Evolutionary conservation across 164 flowering plant genomes (phyloP).

Genomic region (Aristolochia californica): DNA sequence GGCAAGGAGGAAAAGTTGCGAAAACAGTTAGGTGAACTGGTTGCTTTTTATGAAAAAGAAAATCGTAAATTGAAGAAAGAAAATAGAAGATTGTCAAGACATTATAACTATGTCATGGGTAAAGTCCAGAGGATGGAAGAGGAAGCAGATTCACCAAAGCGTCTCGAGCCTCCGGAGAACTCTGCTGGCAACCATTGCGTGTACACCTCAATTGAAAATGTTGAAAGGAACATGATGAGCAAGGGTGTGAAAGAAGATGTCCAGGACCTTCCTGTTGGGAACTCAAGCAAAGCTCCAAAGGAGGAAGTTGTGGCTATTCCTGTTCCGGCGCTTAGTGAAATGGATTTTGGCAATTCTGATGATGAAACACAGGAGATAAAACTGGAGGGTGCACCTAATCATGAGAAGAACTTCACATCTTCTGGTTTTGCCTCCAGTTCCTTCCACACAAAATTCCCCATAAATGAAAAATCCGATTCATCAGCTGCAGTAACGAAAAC

Average conservation of each 20-base stretch:
- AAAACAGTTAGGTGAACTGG: neutral
- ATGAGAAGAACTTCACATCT: no score
- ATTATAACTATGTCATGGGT: constrained; percentile 34
- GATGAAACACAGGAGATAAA: constrained; percentile 56
- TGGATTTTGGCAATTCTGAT: constrained; percentile 34
- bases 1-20: neutral
- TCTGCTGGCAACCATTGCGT: no score
- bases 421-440: no score
- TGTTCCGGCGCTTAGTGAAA: constrained; percentile 17
- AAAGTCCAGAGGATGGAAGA: constrained; percentile 28
- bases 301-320: constrained; percentile 27
- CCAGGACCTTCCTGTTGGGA: neutral
- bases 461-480: constrained; percentile 20
- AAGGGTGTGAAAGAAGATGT: no score
- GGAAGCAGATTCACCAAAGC: no score
- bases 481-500: constrained; percentile 43
- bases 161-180: no score
- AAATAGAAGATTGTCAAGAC: constrained; percentile 56
- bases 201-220: neutral
- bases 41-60: neutral
- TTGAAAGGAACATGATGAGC: neutral
- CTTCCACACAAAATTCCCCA: constrained; percentile 9
- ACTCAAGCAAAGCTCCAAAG: constrained; percentile 16
- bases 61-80: constrained; percentile 5
- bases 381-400: neutral